Conservation (phyloP, 2,329 filamentous ascomycete genomes). For the Cladosporium austrohemisphaericum region DNA sequence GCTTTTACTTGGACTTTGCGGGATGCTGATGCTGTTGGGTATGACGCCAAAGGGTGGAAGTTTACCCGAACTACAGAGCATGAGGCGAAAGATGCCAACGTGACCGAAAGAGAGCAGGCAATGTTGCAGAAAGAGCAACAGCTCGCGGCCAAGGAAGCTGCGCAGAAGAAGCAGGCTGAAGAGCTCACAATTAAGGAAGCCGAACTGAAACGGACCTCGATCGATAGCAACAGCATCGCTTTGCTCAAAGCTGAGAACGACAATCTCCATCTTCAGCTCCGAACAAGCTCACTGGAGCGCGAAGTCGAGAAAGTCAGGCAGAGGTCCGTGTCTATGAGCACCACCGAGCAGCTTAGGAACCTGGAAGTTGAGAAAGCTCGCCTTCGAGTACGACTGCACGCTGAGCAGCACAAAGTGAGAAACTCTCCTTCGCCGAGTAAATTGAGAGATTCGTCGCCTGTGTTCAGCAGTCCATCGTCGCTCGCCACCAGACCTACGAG, state of each 20-base stretch:
- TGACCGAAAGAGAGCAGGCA: neutral
- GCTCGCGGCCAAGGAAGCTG: neutral
- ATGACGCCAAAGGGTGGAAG: constrained; percentile 1
- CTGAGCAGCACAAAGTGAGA: neutral
- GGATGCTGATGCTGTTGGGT: constrained; percentile 9
- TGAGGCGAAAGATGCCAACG: neutral
- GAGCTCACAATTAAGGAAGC: neutral
- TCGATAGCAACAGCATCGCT: neutral
- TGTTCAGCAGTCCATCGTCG: constrained; percentile 3
- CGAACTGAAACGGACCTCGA: neutral
- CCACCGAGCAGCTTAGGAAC: neutral
- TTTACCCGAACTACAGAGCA: neutral
- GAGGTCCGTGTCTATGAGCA: neutral
- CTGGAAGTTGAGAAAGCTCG: constrained; percentile 5
- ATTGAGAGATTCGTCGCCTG: neutral
- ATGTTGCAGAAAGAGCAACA: neutral
- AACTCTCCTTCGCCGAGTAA: constrained; percentile 3
- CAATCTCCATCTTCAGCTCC: constrained; percentile 1
- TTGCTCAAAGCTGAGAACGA: constrained; percentile 8
- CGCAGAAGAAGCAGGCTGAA: neutral
- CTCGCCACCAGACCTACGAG: neutral
- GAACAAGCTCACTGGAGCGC: constrained; percentile 1
- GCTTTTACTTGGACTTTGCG: constrained; percentile 1
- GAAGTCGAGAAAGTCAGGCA: constrained; percentile 8
- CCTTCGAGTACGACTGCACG: neutral